A percentile compares a stretch with the other conserved stretches of the same genome.
Evolutionary conservation across 345 rosid genomes (phyloP).

Genomic region (Linum lewisii): DNA sequence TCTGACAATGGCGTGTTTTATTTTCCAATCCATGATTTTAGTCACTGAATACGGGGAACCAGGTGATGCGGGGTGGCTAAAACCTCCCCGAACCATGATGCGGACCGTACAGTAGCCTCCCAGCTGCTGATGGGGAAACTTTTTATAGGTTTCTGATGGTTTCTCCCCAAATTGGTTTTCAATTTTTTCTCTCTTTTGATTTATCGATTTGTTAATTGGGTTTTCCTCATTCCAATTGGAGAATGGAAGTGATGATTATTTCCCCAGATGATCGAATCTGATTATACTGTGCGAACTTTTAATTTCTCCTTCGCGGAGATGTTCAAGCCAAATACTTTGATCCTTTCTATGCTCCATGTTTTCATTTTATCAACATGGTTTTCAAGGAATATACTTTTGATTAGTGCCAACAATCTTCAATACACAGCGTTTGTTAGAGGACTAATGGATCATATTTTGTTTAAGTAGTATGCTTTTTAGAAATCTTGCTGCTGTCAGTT

Average conservation of each 20-base stretch:
- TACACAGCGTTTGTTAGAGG: too few relatives aligned
- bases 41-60: constrained; percentile 14
- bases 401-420: too few relatives aligned
- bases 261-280: neutral
- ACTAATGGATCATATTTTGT: too few relatives aligned
- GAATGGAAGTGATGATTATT: neutral
- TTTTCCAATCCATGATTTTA: neutral
- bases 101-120: constrained; percentile 40
- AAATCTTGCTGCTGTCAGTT: too few relatives aligned
- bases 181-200: neutral
- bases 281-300: neutral
- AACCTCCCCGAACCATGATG: constrained; percentile 40
- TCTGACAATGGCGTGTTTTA: too few relatives aligned
- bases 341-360: neutral
- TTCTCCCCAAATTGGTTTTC: neutral
- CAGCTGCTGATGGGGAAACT: constrained; percentile 35
- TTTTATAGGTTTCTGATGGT: constrained; percentile 47
- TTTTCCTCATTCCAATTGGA: too few relatives aligned
- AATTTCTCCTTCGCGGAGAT: neutral
- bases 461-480: too few relatives aligned
- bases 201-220: neutral
- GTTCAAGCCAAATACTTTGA: neutral
- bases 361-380: neutral
- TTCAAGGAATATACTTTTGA: too few relatives aligned
- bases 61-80: constrained; percentile 29